These are phyloP conservation scores for Lasiodiplodia theobromae DNA, from an alignment of 2,329 filamentous ascomycete species.

Conservation along the genomic window DNA sequence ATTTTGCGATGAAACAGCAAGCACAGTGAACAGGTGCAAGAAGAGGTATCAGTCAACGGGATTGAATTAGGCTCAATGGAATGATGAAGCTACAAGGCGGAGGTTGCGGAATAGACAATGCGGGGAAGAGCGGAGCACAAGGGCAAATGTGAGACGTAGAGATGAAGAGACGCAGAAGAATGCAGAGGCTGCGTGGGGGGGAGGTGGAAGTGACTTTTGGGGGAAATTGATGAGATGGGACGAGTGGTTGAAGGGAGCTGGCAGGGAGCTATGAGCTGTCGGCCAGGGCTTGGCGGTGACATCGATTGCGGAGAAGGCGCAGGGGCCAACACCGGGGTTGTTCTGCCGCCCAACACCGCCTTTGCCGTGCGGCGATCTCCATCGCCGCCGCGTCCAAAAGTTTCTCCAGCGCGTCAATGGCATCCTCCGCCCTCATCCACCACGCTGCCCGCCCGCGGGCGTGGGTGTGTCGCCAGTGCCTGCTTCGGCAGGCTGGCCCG, in stretches of 20 bases:
- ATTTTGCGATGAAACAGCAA: constrained; percentile 38
- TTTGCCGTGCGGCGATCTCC: neutral
- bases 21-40: neutral
- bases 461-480: constrained; percentile 41
- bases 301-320: constrained; percentile 1
- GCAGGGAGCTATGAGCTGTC: neutral
- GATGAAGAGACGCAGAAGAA: neutral
- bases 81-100: neutral
- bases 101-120: constrained; percentile 1
- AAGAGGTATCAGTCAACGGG: constrained; percentile 15
- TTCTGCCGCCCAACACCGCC: constrained; percentile 11
- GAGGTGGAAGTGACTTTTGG: neutral
- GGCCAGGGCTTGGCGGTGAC: neutral
- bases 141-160: neutral
- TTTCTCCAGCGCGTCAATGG: constrained; percentile 31
- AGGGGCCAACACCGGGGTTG: neutral
- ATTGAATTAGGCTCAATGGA: constrained; percentile 19
- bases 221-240: neutral
- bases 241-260: neutral
- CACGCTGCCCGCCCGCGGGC: constrained; percentile 36
- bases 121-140: constrained; percentile 13
- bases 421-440: constrained; percentile 26
- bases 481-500: constrained; percentile 27
- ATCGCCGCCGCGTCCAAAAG: neutral
- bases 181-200: neutral